Percentiles rank a stretch among this genome's conserved stretches.
phyloP scores from a whole-genome alignment of 164 flowering plant genomes.

The Stephania cephalantha region DNA sequence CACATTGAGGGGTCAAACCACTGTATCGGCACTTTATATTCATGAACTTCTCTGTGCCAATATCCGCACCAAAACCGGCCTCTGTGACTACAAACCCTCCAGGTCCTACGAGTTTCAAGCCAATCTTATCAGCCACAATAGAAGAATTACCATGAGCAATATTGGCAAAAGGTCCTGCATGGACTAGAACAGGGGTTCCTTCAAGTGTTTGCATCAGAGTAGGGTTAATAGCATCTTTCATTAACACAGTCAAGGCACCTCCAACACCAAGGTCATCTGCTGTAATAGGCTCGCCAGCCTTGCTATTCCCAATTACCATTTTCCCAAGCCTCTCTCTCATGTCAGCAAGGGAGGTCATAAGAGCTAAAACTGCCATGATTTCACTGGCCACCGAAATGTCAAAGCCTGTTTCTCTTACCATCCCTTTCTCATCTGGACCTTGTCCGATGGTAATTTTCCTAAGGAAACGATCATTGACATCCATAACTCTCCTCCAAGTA shows the following conservation, averaged over 20 bases:
- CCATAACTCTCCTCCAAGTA: conserved; percentile 98
- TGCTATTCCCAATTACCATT: conserved; percentile 95
- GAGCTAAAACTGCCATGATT: conserved; percentile 98
- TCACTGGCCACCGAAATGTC: conserved; percentile 99
- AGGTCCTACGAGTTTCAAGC: conserved; percentile 83
- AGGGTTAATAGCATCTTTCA: conserved; percentile 99
- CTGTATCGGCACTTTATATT: conserved; percentile 91
- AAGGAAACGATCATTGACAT: conserved; percentile 91
- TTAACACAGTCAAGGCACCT: conserved; percentile 91
- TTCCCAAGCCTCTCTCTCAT: conserved; percentile 97
- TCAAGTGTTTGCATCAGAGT: conserved; percentile 98
- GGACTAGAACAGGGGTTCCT: conserved; percentile 97
- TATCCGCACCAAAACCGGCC: conserved; percentile 99
- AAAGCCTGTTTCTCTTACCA: conserved; percentile 96
- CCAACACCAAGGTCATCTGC: conserved; percentile 98
- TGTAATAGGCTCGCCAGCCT: conserved; percentile 84
- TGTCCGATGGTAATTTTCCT: conserved; percentile 89
- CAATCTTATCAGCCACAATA: conserved; percentile 92
- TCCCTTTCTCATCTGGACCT: conserved; percentile 97
- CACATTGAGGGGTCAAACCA: conserved; percentile 92
- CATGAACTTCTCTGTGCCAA: conserved; percentile 96
- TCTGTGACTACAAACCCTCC: conserved; percentile 99
- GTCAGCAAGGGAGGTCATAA: conserved; percentile 83
- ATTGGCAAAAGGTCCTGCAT: conserved; percentile 99
- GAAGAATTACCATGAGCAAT: conserved; percentile 99